Percentiles rank a stretch among this genome's conserved stretches.
Evolutionary conservation across 768 basidiomycete species (phyloP).

Genomic region (Naganishia friedmannii): DNA sequence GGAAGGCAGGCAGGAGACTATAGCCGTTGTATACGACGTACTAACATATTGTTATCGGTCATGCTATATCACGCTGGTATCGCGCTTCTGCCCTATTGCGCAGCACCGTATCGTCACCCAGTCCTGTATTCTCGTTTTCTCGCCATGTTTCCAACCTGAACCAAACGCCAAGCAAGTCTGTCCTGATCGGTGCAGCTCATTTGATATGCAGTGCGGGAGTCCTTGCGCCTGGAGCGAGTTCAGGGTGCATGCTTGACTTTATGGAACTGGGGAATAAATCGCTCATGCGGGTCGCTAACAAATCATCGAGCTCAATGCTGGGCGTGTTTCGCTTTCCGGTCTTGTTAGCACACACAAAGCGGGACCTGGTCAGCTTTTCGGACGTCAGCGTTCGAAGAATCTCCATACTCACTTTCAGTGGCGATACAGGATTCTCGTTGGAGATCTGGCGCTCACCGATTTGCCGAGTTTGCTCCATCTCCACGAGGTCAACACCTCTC

Average conservation of each 20-base stretch:
- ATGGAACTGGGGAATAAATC: not conserved
- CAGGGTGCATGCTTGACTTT: not conserved
- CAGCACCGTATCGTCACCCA: too few relatives aligned
- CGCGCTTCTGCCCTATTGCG: too few relatives aligned
- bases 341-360: too few relatives aligned
- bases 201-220: not conserved
- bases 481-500: too few relatives aligned
- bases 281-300: slow-evolving; percentile 16
- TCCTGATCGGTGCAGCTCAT: not conserved
- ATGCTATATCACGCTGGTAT: too few relatives aligned
- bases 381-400: not conserved
- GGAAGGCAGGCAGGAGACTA: too few relatives aligned
- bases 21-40: too few relatives aligned
- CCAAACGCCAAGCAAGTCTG: not conserved
- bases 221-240: not conserved
- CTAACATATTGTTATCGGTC: too few relatives aligned
- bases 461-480: not conserved
- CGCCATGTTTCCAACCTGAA: not conserved
- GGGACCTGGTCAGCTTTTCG: not conserved
- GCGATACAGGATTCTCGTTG: not conserved
- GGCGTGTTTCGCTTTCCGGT: not conserved
- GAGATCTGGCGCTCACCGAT: not conserved
- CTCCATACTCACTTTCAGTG: not conserved
- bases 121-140: not conserved
- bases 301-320: not conserved